These are phyloP conservation scores for Beta macrorhiza DNA, from an alignment of 179 eudicot genomes.

Conservation along the genomic window DNA sequence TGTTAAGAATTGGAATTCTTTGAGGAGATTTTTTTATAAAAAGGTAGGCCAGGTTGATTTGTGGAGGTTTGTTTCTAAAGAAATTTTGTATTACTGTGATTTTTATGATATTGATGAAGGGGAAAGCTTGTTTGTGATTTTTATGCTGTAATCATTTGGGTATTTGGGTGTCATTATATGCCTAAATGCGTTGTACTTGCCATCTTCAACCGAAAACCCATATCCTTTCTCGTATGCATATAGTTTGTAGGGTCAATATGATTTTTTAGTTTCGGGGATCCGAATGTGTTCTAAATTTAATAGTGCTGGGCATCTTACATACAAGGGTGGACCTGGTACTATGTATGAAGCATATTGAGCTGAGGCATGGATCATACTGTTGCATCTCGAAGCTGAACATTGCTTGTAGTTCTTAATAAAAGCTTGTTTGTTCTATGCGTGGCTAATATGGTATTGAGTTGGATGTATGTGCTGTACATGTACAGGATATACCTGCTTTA, in stretches of 20 bases:
- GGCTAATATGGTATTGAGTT: not conserved
- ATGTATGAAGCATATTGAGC: not conserved
- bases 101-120: not conserved
- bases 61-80: not conserved
- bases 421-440: not conserved
- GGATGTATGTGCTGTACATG: not conserved
- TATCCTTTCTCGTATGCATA: not conserved
- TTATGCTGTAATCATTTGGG: too few species aligned
- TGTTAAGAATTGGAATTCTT: too few species aligned
- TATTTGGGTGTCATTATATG: too few species aligned
- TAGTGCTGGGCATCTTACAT: not conserved
- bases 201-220: too few species aligned
- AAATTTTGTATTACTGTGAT: not conserved
- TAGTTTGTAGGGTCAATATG: not conserved
- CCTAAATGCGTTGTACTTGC: too few species aligned
- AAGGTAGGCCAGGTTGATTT: not conserved
- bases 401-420: not conserved
- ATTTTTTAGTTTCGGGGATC: too few species aligned
- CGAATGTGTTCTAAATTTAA: too few species aligned
- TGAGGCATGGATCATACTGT: not conserved
- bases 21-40: too few species aligned
- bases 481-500: not conserved
- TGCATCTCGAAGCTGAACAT: not conserved
- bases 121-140: not conserved
- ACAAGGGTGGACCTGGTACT: not conserved